Percentiles rank a stretch among this genome's conserved stretches.
Conservation (phyloP, 2,329 filamentous ascomycete genomes). For the Colletotrichum gigasporum region DNA sequence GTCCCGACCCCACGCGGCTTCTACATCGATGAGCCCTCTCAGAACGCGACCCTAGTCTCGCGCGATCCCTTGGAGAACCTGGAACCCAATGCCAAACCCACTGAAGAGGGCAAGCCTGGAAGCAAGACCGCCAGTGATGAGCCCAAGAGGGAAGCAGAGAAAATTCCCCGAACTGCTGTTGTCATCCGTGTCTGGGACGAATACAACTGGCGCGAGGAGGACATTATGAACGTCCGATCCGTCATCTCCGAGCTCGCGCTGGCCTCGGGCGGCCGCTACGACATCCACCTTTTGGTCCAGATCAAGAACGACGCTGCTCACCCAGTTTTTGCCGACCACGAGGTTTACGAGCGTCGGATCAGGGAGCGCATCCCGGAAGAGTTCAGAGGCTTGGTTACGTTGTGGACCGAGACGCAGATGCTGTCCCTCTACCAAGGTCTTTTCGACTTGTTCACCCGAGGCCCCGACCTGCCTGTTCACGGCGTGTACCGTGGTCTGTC, state of each 20-base stretch:
- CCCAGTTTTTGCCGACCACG: constrained; percentile 81
- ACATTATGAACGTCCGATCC: constrained; percentile 82
- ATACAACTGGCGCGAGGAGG: constrained; percentile 81
- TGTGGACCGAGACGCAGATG: constrained; percentile 98
- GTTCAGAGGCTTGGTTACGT: constrained; percentile 86
- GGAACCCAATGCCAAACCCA: constrained; percentile 13
- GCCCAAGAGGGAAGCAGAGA: constrained; percentile 38
- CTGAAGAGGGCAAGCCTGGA: background rate
- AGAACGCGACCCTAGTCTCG: constrained; percentile 34
- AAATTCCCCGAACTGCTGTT: constrained; percentile 74
- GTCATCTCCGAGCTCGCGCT: constrained; percentile 85
- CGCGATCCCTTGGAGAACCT: constrained; percentile 24
- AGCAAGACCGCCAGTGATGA: constrained; percentile 23
- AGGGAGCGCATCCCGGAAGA: constrained; percentile 79
- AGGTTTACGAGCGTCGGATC: constrained; percentile 73
- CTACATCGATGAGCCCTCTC: constrained; percentile 52
- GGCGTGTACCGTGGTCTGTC: constrained; percentile 92
- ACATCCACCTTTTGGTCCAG: constrained; percentile 86
- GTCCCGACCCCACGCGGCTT: constrained; percentile 58
- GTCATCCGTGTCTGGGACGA: constrained; percentile 86
- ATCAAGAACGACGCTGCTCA: constrained; percentile 79
- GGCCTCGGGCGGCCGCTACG: constrained; percentile 85
- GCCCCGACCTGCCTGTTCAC: constrained; percentile 79
- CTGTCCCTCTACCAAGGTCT: constrained; percentile 87
- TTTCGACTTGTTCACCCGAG: constrained; percentile 76